Evolutionary conservation across 768 basidiomycete genomes (phyloP).

Genomic region (Podaxis sp.): DNA sequence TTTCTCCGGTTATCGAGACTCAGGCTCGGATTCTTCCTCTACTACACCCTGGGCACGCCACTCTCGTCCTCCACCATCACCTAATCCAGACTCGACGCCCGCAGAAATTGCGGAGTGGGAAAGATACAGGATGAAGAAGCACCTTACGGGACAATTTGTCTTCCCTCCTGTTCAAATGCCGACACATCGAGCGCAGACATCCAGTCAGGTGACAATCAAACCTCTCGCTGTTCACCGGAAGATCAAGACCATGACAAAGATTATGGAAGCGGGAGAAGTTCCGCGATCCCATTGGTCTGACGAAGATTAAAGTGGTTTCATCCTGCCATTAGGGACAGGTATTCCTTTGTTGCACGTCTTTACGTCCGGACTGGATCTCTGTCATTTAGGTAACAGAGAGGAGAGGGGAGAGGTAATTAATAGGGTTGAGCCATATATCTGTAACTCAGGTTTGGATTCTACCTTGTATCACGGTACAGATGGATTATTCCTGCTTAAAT

Average conservation of each 20-base stretch:
- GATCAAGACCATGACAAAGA: slow-evolving; percentile 33
- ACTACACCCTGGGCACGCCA: neutral
- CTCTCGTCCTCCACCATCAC: slow-evolving; percentile 30
- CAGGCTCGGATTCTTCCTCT: neutral
- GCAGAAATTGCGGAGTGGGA: slow-evolving; percentile 38
- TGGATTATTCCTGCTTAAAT: neutral
- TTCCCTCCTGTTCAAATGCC: slow-evolving; percentile 39
- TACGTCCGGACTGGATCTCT: neutral
- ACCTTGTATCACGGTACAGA: neutral
- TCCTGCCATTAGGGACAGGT: neutral
- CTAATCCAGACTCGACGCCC: slow-evolving; percentile 29
- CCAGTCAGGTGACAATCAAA: slow-evolving; percentile 9
- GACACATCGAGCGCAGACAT: slow-evolving; percentile 7
- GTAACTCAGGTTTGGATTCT: slow-evolving; percentile 1
- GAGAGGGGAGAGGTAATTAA: neutral
- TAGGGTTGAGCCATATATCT: neutral
- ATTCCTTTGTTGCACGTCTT: neutral
- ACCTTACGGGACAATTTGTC: slow-evolving; percentile 39
- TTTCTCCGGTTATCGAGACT: slow-evolving; percentile 1
- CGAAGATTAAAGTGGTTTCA: slow-evolving; percentile 20
- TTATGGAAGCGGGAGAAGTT: slow-evolving; percentile 32
- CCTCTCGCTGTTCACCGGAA: slow-evolving; percentile 26
- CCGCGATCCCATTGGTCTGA: slow-evolving; percentile 27
- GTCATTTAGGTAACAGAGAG: neutral
- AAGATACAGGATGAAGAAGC: slow-evolving; percentile 33